Percentiles rank a stretch among this genome's conserved stretches.
Evolutionary conservation across 1,284 basidiomycete genomes (phyloP).

Genomic region (Fomitopsis palustris): DNA sequence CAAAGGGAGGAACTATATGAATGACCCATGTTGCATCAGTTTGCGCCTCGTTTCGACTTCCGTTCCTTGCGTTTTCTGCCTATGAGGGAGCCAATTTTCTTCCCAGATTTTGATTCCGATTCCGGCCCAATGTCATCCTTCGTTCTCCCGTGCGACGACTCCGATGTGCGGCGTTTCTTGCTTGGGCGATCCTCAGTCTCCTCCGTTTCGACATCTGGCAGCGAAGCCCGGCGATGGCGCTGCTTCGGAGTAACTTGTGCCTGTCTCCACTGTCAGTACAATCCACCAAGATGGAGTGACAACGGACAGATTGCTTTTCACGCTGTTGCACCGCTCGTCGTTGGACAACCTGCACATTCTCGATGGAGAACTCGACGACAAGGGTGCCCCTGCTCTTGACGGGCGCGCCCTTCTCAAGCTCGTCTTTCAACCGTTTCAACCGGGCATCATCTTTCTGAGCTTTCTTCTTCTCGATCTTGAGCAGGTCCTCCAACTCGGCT

Average conservation of each 20-base stretch:
- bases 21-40: background rate
- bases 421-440: slow-evolving; percentile 57
- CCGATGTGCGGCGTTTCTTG: slow-evolving; percentile 25
- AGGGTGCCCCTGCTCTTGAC: slow-evolving; percentile 58
- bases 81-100: slow-evolving; percentile 29
- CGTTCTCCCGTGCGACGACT: slow-evolving; percentile 14
- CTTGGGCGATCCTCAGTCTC: slow-evolving; percentile 15
- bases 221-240: slow-evolving; percentile 11
- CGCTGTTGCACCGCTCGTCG: slow-evolving; percentile 51
- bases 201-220: slow-evolving; percentile 19
- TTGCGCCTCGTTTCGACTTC: slow-evolving; percentile 19
- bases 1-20: background rate
- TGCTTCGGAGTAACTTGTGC: slow-evolving; percentile 16
- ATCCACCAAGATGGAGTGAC: background rate
- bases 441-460: slow-evolving; percentile 47
- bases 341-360: slow-evolving; percentile 87
- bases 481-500: slow-evolving; percentile 70
- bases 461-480: slow-evolving; percentile 57
- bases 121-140: slow-evolving; percentile 8
- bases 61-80: slow-evolving; percentile 33
- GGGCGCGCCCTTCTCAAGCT: slow-evolving; percentile 46
- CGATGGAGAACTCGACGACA: slow-evolving; percentile 90
- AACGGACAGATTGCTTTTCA: slow-evolving; percentile 24
- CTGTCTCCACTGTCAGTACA: slow-evolving; percentile 7
- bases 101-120: slow-evolving; percentile 9